Evolutionary conservation across 164 flowering plant species (phyloP).

Genomic region (Vitis rupestris): DNA sequence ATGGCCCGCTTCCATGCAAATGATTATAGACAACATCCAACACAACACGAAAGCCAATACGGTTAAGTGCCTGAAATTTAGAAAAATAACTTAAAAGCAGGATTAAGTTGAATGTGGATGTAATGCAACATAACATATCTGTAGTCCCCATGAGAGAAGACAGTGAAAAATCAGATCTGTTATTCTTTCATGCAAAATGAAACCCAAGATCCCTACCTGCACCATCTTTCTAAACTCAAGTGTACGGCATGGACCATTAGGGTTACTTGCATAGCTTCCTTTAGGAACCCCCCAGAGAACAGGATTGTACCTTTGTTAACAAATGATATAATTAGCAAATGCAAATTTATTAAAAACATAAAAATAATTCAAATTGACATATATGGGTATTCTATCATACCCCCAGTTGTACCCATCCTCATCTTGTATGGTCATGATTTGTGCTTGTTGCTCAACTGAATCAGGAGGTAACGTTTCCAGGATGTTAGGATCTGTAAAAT

Average conservation of each 20-base stretch:
- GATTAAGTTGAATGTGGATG: neutral
- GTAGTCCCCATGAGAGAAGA: too few relatives aligned
- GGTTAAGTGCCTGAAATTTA: slow-evolving; percentile 69
- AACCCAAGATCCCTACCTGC: slow-evolving; percentile 51
- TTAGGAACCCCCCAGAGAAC: slow-evolving; percentile 97
- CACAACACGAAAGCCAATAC: slow-evolving; percentile 78
- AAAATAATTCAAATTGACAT: neutral
- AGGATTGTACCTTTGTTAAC: slow-evolving; percentile 73
- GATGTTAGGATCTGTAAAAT: slow-evolving; percentile 46
- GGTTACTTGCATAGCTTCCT: slow-evolving; percentile 93
- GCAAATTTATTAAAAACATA: neutral
- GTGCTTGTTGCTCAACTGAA: slow-evolving; percentile 86
- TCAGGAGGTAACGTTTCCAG: slow-evolving; percentile 79
- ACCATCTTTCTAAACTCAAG: slow-evolving; percentile 92
- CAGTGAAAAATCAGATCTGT: too few relatives aligned
- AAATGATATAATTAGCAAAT: slow-evolving; percentile 1
- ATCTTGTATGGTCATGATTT: slow-evolving; percentile 64
- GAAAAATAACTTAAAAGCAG: neutral
- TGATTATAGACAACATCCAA: slow-evolving; percentile 98
- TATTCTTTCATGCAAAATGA: neutral
- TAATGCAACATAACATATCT: neutral
- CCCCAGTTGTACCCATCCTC: slow-evolving; percentile 98
- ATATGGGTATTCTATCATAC: slow-evolving; percentile 32
- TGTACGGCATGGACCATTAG: slow-evolving; percentile 69
- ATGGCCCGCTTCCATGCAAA: slow-evolving; percentile 86